Evolutionary conservation across 2,329 filamentous ascomycete genomes (phyloP), one percentile per base, ranked within the genome.

Genomic region (Curvularia sp.): DNA sequence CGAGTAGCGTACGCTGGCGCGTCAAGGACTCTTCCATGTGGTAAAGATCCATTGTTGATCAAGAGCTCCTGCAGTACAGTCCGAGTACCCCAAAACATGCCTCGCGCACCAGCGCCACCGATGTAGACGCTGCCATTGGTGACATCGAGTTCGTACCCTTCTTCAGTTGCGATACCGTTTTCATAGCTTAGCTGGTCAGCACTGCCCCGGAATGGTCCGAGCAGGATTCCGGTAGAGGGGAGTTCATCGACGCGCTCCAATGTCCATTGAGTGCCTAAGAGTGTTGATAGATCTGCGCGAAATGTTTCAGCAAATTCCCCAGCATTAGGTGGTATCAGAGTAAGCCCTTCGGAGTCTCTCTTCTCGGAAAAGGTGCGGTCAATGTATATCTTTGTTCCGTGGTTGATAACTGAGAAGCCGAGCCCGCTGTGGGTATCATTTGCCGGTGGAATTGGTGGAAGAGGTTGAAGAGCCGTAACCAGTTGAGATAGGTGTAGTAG

Each of bases 271-370:
- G 65, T 63, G 18, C 78, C 76, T 1, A 81, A 79, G 3, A 81
- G 55, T 9, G 75, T 62, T 4, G 74, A 65, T 1, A 85, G 71
- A 60, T 85, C 83, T 3, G 77, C 64, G 22, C 71, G 65, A 56
- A 85, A 84, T 0, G 77, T 80, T 18, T 74, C 65, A 1, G 82
- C 83, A 42, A 85, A 85, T 3, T 84, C 80, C n/a, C 72, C 62
- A 1, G 80, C 80, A 0, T 79, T 80, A 0, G 83, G 83, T 1
- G 83, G 83, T 43, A 85, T 84, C 8, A 84, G 74, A 0, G 82
- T 85, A 28, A 84, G 66, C 0, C 83, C 83, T 49, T 78, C 71
- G 0, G 73, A 71, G 54, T 85, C 83, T 7, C 69, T 73, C 31
- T 61, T 64, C 0, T 72, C 64, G 0, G 80, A 78, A 47, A 84